Evolutionary conservation across 2,329 filamentous ascomycete genomes (phyloP).

Genomic region (Cercospora nicotianae): DNA sequence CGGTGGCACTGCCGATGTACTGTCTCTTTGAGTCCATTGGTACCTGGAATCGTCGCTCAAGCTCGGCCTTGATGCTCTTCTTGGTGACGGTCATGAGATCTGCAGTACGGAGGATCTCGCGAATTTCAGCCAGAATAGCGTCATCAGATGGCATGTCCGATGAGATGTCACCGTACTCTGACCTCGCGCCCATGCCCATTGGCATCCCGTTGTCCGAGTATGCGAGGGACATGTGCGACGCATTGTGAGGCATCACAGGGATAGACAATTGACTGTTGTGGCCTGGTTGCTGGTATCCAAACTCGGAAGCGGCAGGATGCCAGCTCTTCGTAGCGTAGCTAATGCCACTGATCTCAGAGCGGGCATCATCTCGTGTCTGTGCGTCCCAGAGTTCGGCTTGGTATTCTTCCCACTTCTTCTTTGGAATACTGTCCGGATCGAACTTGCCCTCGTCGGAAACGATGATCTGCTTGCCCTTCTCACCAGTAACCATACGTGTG

Average conservation of each 20-base stretch:
- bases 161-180: conserved; percentile 65
- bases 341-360: conserved; percentile 87
- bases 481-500: conserved; percentile 93
- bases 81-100: conserved; percentile 98
- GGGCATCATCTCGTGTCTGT: conserved; percentile 75
- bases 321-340: conserved; percentile 87
- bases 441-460: conserved; percentile 98
- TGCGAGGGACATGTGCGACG: conserved; percentile 74
- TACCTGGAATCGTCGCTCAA: conserved; percentile 87
- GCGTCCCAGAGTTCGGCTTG: conserved; percentile 97
- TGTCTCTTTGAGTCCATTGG: conserved; percentile 82
- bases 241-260: conserved; percentile 45
- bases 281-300: conserved; percentile 57
- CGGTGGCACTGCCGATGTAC: conserved; percentile 66
- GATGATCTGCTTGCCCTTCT: conserved; percentile 87
- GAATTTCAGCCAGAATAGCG: conserved; percentile 85
- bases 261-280: conserved; percentile 62
- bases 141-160: conserved; percentile 75
- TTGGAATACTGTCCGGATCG: conserved; percentile 85
- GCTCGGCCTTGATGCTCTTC: conserved; percentile 93
- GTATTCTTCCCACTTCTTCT: conserved; percentile 99
- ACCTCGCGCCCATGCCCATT: conserved; percentile 50
- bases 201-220: conserved; percentile 59
- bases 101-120: conserved; percentile 85
- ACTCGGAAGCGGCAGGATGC: conserved; percentile 60